phyloP scores from a whole-genome alignment of 768 basidiomycete genomes.

The Tylopilus balloui region DNA sequence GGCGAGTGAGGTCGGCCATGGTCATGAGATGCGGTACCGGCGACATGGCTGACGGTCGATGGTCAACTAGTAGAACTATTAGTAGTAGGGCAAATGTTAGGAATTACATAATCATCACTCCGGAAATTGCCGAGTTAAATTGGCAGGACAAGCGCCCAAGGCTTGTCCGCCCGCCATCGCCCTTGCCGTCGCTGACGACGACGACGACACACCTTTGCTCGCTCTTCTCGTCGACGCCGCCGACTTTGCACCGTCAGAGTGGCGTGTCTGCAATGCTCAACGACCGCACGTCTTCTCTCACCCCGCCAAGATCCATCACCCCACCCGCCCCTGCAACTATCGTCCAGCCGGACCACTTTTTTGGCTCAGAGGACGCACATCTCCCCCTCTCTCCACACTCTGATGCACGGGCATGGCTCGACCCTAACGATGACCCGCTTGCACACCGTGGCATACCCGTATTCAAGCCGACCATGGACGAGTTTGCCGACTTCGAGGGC shows the following conservation, averaged over 20 bases:
- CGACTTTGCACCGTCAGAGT: slow-evolving; percentile 4
- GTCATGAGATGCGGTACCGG: slow-evolving; percentile 74
- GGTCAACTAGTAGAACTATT: no score
- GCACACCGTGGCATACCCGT: slow-evolving; percentile 92
- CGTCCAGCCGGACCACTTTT: slow-evolving; percentile 82
- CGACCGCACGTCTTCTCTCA: slow-evolving; percentile 31
- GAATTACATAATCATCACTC: background rate
- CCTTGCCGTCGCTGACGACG: slow-evolving; percentile 9
- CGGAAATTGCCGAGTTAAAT: slow-evolving; percentile 11
- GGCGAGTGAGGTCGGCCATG: slow-evolving; percentile 77
- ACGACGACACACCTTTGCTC: background rate
- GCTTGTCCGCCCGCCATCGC: background rate
- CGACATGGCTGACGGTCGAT: slow-evolving; percentile 15
- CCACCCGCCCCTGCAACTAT: slow-evolving; percentile 38
- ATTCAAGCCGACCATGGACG: slow-evolving; percentile 90
- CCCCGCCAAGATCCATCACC: slow-evolving; percentile 48
- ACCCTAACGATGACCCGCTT: slow-evolving; percentile 75
- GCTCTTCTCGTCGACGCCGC: background rate
- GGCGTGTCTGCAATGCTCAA: slow-evolving; percentile 17
- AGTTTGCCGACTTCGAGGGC: slow-evolving; percentile 87
- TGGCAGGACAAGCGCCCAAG: slow-evolving; percentile 8
- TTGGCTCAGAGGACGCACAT: slow-evolving; percentile 46
- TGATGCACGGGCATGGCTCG: slow-evolving; percentile 60
- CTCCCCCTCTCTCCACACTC: slow-evolving; percentile 60
- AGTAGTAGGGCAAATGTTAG: background rate